Percentiles rank a stretch among this genome's conserved stretches.
These are phyloP conservation scores for Hemileccinum rubropunctum DNA, from an alignment of 768 basidiomycete genomes.

Conservation along the genomic window DNA sequence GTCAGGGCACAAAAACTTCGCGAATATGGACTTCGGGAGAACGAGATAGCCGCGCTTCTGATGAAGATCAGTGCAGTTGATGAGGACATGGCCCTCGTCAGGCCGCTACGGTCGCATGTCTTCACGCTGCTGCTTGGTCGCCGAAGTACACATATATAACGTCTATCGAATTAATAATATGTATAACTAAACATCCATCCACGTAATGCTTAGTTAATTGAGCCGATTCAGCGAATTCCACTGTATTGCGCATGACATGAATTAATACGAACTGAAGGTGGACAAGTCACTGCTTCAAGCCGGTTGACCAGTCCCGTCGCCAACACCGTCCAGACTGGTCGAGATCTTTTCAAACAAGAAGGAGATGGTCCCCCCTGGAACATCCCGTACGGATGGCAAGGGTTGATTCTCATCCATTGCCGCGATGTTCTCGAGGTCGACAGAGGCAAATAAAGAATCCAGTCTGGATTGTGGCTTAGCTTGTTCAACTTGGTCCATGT, in stretches of 20 bases:
- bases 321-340: constrained; percentile 7
- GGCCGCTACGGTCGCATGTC: not conserved
- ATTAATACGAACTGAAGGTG: not conserved
- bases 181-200: constrained; percentile 1
- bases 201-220: constrained; percentile 6
- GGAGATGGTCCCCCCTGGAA: constrained; percentile 67
- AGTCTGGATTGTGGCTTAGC: constrained; percentile 25
- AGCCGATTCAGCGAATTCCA: not conserved
- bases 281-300: not conserved
- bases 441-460: constrained; percentile 37
- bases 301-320: not conserved
- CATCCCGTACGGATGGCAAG: constrained; percentile 41
- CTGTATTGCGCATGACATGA: not conserved
- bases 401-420: constrained; percentile 34
- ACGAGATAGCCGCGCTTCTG: constrained; percentile 19
- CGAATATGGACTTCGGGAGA: constrained; percentile 25
- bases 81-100: constrained; percentile 15
- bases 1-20: constrained; percentile 24
- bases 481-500: constrained; percentile 6
- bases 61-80: constrained; percentile 22
- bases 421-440: constrained; percentile 47
- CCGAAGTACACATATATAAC: constrained; percentile 8
- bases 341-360: constrained; percentile 72
- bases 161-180: constrained; percentile 5
- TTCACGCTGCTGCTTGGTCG: constrained; percentile 9